Evolutionary conservation across 164 flowering plant species (phyloP).

Genomic region (Kingdonia uniflora): DNA sequence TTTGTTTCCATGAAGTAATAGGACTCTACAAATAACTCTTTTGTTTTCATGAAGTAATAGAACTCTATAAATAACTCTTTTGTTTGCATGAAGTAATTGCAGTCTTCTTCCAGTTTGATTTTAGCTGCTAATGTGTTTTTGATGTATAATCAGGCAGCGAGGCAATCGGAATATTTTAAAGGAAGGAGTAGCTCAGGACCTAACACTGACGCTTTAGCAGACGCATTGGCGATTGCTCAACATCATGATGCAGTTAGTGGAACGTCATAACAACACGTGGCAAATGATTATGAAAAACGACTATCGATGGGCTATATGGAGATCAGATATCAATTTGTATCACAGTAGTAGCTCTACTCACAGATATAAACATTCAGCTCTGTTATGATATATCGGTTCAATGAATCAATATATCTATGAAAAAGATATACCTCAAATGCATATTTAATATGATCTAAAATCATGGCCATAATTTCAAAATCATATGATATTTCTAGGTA

Average conservation of each 20-base stretch:
- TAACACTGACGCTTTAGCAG: conserved; percentile 62
- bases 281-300: conserved; percentile 85
- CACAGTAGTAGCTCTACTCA: not conserved
- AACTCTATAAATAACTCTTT: too few species aligned
- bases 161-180: conserved; percentile 69
- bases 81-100: too few species aligned
- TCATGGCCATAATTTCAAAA: too few species aligned
- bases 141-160: conserved; percentile 56
- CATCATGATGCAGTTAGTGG: conserved; percentile 99
- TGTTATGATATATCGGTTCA: not conserved
- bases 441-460: too few species aligned
- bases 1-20: too few species aligned
- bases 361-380: not conserved
- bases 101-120: not conserved
- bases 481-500: too few species aligned
- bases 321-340: conserved; percentile 24
- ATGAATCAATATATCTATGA: too few species aligned
- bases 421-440: too few species aligned
- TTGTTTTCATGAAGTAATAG: too few species aligned
- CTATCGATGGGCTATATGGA: conserved; percentile 65
- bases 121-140: conserved; percentile 2
- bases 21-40: too few species aligned
- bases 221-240: conserved; percentile 93
- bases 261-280: conserved; percentile 88
- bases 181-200: conserved; percentile 59